phyloP scores from a whole-genome alignment of 345 rosid genomes.

The Lepidium aucheri region DNA sequence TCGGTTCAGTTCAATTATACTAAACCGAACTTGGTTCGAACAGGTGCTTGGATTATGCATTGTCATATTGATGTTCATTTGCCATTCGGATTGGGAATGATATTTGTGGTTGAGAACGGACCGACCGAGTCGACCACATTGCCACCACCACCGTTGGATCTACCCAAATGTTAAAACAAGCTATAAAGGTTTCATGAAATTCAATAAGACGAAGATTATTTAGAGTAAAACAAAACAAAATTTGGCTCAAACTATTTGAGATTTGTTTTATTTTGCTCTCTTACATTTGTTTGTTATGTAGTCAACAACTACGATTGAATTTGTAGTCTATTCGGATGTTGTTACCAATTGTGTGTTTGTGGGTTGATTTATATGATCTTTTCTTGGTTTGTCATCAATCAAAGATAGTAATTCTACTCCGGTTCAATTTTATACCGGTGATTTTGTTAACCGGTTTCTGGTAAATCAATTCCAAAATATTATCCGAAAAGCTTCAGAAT shows the following conservation, averaged over 20 bases:
- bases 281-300: background rate
- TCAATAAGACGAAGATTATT: background rate
- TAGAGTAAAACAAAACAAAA: background rate
- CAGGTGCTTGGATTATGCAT: constrained; percentile 70
- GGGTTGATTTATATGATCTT: background rate
- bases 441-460: background rate
- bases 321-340: background rate
- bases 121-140: constrained; percentile 38
- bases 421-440: background rate
- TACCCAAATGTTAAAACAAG: constrained; percentile 43
- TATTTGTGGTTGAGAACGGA: constrained; percentile 55
- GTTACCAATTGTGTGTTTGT: constrained; percentile 1
- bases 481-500: constrained; percentile 7
- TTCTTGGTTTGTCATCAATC: too few species aligned
- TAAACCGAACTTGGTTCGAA: background rate
- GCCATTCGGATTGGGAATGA: constrained; percentile 49
- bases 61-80: constrained; percentile 65
- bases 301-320: background rate
- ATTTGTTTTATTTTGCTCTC: constrained; percentile 14
- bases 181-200: background rate
- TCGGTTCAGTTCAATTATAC: background rate
- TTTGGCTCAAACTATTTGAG: background rate
- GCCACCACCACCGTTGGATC: constrained; percentile 70
- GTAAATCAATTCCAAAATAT: constrained; percentile 3
- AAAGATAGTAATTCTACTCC: background rate